Evolutionary conservation across 352 stramenopile species (phyloP).

Genomic region (Elongisporangium undulatum): DNA sequence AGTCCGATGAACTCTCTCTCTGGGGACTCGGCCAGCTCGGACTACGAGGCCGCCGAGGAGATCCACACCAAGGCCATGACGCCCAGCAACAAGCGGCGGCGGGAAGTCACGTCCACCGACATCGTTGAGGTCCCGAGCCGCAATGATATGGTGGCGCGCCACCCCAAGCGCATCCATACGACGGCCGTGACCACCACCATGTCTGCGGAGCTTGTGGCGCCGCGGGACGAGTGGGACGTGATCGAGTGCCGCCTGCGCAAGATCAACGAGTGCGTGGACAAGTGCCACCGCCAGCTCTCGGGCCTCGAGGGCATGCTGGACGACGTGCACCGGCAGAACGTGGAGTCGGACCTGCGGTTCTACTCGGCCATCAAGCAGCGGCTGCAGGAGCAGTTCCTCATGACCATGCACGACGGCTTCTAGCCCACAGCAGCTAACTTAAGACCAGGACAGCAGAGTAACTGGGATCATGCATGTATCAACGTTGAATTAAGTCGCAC

Average conservation of each 20-base stretch:
- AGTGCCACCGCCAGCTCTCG: conserved; percentile 46
- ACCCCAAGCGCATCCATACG: conserved; percentile 36
- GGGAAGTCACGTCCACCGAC: conserved; percentile 20
- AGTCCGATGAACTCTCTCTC: conserved; percentile 18
- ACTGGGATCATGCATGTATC: neutral
- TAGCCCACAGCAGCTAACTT: conserved; percentile 16
- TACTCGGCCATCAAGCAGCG: conserved; percentile 74
- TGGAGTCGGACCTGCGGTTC: conserved; percentile 63
- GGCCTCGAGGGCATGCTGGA: conserved; percentile 38
- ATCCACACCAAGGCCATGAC: conserved; percentile 2
- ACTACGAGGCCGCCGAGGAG: conserved; percentile 20
- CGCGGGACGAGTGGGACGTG: conserved; percentile 64
- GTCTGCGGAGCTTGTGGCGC: conserved; percentile 33
- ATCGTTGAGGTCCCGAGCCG: conserved; percentile 38
- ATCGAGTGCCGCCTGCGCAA: conserved; percentile 56
- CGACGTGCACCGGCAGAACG: conserved; percentile 47
- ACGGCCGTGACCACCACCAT: conserved; percentile 43
- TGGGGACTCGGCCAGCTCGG: conserved; percentile 22
- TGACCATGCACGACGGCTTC: conserved; percentile 64
- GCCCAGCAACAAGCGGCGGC: conserved; percentile 25
- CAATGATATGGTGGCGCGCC: conserved; percentile 41
- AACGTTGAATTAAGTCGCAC: neutral
- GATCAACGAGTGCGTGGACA: conserved; percentile 66
- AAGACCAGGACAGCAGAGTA: conserved; percentile 1
- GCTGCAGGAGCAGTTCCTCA: conserved; percentile 63